Percentiles rank a stretch among this genome's conserved stretches.
phyloP scores from a whole-genome alignment of 1,139 yeast species.

The Blastobotrys arbuscula region DNA sequence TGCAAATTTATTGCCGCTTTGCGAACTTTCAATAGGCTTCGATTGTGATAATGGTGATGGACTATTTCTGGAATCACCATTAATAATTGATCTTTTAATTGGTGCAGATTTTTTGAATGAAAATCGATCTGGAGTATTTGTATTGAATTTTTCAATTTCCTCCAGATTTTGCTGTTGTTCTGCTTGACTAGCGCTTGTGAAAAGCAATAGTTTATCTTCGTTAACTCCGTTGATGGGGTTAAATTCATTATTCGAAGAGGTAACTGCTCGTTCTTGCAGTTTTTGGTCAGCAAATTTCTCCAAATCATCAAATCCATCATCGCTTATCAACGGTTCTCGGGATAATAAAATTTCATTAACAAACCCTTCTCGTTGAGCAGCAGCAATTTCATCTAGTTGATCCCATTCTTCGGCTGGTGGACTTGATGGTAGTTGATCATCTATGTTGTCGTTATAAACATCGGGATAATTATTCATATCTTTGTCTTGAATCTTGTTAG shows the following conservation, averaged over 20 bases:
- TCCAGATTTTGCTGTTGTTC: constrained; percentile 7
- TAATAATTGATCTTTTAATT: constrained; percentile 5
- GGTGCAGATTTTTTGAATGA: constrained; percentile 5
- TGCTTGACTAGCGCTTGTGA: constrained; percentile 14
- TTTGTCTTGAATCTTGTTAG: not conserved
- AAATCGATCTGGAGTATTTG: constrained; percentile 9
- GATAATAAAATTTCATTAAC: not conserved
- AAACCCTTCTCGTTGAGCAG: constrained; percentile 5
- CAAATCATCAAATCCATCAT: constrained; percentile 8
- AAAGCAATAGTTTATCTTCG: constrained; percentile 9
- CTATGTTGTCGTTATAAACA: too few species aligned
- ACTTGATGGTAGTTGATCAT: constrained; percentile 6
- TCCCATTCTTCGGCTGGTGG: constrained; percentile 6
- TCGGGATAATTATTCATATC: not conserved
- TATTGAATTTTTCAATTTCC: constrained; percentile 4
- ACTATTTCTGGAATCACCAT: not conserved
- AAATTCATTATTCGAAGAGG: not conserved
- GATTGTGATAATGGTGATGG: constrained; percentile 7
- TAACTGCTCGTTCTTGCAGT: not conserved
- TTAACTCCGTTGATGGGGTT: constrained; percentile 12
- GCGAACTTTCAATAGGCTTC: not conserved
- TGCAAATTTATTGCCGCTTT: not conserved
- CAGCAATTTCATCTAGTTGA: not conserved
- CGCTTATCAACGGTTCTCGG: constrained; percentile 4
- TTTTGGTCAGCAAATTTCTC: not conserved